A percentile compares a stretch with the other conserved stretches of the same genome.
These are phyloP conservation scores for Adansonia madagascariensis DNA, from an alignment of 441 rosid species.

Conservation along the genomic window DNA sequence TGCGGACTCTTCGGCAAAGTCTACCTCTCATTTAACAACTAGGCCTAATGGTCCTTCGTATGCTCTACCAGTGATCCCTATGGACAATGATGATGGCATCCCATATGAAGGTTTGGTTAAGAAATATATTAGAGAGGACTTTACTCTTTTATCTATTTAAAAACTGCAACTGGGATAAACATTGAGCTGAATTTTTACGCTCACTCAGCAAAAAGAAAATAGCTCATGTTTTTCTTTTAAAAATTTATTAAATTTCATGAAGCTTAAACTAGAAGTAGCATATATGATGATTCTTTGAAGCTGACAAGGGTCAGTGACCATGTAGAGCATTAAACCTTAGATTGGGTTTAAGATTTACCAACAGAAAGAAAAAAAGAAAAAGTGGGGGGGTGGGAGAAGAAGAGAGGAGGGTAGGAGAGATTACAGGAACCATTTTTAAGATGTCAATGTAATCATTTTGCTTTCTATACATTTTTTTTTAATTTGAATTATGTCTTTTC, in stretches of 20 bases:
- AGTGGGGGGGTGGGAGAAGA: too few species aligned
- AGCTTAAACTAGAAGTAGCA: conserved; percentile 2
- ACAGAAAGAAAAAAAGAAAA: background rate
- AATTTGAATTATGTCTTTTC: conserved; percentile 30
- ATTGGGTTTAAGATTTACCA: background rate
- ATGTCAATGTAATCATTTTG: background rate
- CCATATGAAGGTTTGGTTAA: conserved; percentile 63
- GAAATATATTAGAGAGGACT: background rate
- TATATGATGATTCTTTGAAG: background rate
- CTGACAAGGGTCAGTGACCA: background rate
- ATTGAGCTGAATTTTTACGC: conserved; percentile 6
- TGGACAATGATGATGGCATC: conserved; percentile 79
- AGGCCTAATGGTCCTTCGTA: conserved; percentile 77
- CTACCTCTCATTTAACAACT: conserved; percentile 69
- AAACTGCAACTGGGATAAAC: conserved; percentile 4
- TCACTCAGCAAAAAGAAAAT: background rate
- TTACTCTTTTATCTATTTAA: background rate
- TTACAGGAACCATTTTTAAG: background rate
- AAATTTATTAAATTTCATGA: background rate
- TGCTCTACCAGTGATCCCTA: conserved; percentile 62
- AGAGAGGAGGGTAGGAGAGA: background rate
- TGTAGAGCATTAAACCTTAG: background rate
- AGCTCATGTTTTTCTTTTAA: background rate
- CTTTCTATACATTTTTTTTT: background rate
- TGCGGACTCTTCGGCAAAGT: conserved; percentile 65